These are phyloP conservation scores for Litsea cubeba DNA, from an alignment of 164 flowering plant species.

Conservation along the genomic window DNA sequence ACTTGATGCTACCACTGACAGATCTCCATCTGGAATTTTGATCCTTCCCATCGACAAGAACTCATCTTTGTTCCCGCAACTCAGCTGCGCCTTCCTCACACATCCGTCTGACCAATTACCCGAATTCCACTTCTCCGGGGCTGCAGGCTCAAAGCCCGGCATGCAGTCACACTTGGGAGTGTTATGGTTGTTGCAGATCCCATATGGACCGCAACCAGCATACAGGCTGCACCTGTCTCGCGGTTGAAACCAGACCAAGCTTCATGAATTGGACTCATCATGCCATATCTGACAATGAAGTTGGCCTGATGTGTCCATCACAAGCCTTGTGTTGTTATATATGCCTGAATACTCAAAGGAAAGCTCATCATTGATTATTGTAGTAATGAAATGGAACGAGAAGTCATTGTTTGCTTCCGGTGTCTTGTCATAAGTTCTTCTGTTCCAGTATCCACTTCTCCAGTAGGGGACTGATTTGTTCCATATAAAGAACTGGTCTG, in stretches of 20 bases:
- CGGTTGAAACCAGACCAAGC: no score
- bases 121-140: not conserved
- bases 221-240: not conserved
- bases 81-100: constrained; percentile 7
- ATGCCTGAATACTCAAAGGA: no score
- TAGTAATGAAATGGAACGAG: no score
- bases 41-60: not conserved
- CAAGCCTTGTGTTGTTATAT: no score
- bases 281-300: no score
- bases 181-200: not conserved
- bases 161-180: constrained; percentile 7
- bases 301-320: no score
- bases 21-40: constrained; percentile 15
- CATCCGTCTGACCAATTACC: constrained; percentile 11
- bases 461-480: no score
- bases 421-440: no score
- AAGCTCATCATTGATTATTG: no score
- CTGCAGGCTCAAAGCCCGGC: constrained; percentile 4
- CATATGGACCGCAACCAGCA: constrained; percentile 2
- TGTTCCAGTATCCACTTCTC: no score
- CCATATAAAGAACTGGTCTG: constrained; percentile 11
- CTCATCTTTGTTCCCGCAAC: not conserved
- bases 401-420: no score
- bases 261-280: no score
- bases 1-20: not conserved